Evolutionary conservation across 495 filamentous ascomycete species (phyloP).

Genomic region (Xylaria acuta): DNA sequence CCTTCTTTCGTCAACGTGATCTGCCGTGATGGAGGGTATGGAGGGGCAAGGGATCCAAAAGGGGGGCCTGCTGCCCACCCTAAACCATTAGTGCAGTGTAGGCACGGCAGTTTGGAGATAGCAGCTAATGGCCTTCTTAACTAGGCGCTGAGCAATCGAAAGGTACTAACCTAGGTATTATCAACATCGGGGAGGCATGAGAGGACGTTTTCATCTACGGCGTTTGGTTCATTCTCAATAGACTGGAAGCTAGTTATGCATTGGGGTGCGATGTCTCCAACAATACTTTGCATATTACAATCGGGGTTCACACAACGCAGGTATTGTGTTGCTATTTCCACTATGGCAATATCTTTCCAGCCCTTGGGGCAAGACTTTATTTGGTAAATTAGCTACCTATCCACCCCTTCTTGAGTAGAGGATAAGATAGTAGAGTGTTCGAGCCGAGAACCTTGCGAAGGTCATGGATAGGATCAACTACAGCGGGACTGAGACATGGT

Average conservation of each 20-base stretch:
- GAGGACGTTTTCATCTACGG: not conserved
- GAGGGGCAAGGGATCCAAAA: slow-evolving; percentile 15
- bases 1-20: slow-evolving; percentile 32
- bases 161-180: slow-evolving; percentile 8
- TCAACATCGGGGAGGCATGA: slow-evolving; percentile 17
- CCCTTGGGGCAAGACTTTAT: not conserved
- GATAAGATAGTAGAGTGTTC: not conserved
- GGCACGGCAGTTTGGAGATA: slow-evolving; percentile 28
- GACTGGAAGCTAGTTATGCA: slow-evolving; percentile 21
- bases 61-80: slow-evolving; percentile 26
- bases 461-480: slow-evolving; percentile 2
- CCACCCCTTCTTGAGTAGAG: not conserved
- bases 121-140: slow-evolving; percentile 39
- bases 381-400: not conserved
- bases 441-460: slow-evolving; percentile 1
- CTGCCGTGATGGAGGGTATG: slow-evolving; percentile 30
- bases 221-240: slow-evolving; percentile 19
- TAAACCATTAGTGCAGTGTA: slow-evolving; percentile 25
- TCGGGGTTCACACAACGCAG: not conserved
- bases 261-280: slow-evolving; percentile 8
- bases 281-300: slow-evolving; percentile 9
- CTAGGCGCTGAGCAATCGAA: slow-evolving; percentile 19
- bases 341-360: not conserved
- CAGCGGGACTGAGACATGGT: slow-evolving; percentile 18
- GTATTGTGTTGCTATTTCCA: not conserved